Conservation (phyloP, 2,329 filamentous ascomycete species). For the Colletotrichum caudatum region DNA sequence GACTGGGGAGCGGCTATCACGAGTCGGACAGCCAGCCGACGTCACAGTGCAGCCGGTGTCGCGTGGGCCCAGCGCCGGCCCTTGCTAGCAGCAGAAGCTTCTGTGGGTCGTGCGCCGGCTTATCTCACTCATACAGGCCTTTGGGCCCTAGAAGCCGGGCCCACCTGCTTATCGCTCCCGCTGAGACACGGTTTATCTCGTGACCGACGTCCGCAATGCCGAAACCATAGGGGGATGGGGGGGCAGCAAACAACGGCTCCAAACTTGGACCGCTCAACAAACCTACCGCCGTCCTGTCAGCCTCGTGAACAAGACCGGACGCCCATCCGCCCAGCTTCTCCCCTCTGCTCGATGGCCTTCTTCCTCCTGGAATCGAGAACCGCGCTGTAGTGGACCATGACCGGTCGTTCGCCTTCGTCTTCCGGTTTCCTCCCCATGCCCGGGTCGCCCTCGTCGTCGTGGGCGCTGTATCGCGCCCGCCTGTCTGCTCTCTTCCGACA, state of each 20-base stretch:
- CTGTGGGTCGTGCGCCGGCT: not conserved
- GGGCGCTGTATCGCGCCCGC: conserved; percentile 78
- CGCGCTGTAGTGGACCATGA: conserved; percentile 46
- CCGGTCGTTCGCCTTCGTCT: conserved; percentile 55
- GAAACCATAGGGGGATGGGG: not conserved
- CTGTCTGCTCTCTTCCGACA: conserved; percentile 73
- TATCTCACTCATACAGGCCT: not conserved
- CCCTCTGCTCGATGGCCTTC: conserved; percentile 28
- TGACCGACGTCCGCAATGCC: conserved; percentile 36
- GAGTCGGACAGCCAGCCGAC: conserved; percentile 1
- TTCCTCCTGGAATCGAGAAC: not conserved
- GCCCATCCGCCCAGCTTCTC: not conserved
- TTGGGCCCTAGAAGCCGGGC: not conserved
- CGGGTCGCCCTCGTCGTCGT: conserved; percentile 72
- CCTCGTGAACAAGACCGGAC: conserved; percentile 14
- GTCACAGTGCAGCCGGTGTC: conserved; percentile 29
- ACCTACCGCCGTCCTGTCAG: not conserved
- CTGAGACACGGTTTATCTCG: conserved; percentile 33
- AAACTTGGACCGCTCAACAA: conserved; percentile 1
- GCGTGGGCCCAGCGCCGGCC: conserved; percentile 24
- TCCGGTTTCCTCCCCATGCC: conserved; percentile 67
- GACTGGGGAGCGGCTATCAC: not conserved
- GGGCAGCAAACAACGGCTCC: not conserved
- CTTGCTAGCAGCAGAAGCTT: conserved; percentile 4
- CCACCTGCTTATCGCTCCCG: not conserved